phyloP scores from a whole-genome alignment of 2,329 filamentous ascomycete species.

The Colletotrichum tanaceti region DNA sequence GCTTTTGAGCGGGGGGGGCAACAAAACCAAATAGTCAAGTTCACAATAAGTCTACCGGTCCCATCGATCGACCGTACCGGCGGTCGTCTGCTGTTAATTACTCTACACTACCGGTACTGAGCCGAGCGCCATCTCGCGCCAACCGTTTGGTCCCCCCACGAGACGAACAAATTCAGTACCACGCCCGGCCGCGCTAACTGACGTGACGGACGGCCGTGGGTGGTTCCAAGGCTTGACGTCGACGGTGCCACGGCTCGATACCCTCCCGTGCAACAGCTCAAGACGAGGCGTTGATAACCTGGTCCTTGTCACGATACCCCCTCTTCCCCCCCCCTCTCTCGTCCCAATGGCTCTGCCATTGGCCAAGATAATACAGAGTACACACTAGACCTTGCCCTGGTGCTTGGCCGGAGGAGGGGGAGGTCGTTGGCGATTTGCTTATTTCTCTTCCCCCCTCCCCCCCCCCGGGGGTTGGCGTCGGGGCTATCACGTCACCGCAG shows the following conservation, averaged over 20 bases:
- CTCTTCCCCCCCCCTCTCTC: neutral
- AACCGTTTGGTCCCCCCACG: neutral
- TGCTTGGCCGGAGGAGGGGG: constrained; percentile 6
- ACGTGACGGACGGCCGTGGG: no score
- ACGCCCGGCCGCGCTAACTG: constrained; percentile 2
- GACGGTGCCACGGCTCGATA: constrained; percentile 34
- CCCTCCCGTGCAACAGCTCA: constrained; percentile 32
- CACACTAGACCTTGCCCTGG: no score
- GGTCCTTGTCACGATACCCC: constrained; percentile 7
- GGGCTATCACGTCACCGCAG: constrained; percentile 28
- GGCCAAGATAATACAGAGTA: neutral
- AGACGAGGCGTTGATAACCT: constrained; percentile 29
- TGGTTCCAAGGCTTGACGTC: constrained; percentile 2
- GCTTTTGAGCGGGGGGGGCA: neutral
- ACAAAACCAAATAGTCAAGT: no score
- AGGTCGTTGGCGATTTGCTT: constrained; percentile 20
- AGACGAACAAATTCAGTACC: neutral
- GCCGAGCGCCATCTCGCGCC: neutral
- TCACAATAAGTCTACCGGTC: neutral
- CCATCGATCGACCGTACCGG: neutral
- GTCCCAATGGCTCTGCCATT: neutral
- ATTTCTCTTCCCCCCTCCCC: constrained; percentile 28
- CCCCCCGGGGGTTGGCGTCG: no score
- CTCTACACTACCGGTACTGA: no score
- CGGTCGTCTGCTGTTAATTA: no score